Base-by-base conservation (phyloP, 805 yeast species). In the Metschnikowia anglica region DNA sequence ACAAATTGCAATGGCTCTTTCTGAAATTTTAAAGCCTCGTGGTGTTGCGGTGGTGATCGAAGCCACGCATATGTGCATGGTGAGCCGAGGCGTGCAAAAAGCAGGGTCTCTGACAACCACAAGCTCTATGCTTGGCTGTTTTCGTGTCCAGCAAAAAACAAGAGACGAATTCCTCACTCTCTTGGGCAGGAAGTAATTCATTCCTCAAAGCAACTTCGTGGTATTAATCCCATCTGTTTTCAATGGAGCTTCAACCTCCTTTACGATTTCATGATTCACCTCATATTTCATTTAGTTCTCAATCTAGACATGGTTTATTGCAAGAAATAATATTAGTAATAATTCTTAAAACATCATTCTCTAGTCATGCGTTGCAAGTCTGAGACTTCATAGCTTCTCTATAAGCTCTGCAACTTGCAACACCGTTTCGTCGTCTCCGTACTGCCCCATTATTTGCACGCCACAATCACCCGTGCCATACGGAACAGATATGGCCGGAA, bases 21-120 rank as follows among this genome's bases (percentile, higher is more conserved):
- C 84, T 62, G 97, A 89, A 59, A 87, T 90, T 46, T 73, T 93
- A 57, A 83, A 85, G 58, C 99, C 99, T 13, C 78, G 90, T 58
- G 99, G 99, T 48, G 99, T 93, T 7, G 99, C 98, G 1, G 99
- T 93, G 30, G 98, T 93, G 20, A 89, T 93, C 58, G 99, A 93
- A 66, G 97, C 97, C 15, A 80, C 91, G 2, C 99, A 93, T 62
- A 93, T 93, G 99, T 93, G 99, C 65, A 93, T 93, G 99, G 98
- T 91, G 20, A 88, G 95, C 63, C 79, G 99, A 61, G 99, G 99
- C 43, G 88, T 93, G 20, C 97, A 93, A 65, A 93, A 93, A 66
- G 81, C 96, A 0, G 97, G 98, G 1, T 85, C 96, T 15, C 77
- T 86, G 15, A 93, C 99, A 2, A 82, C 89, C 25, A 93, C 99